phyloP scores from a whole-genome alignment of 2,329 filamentous ascomycete species.

The Cercospora nicotianae region DNA sequence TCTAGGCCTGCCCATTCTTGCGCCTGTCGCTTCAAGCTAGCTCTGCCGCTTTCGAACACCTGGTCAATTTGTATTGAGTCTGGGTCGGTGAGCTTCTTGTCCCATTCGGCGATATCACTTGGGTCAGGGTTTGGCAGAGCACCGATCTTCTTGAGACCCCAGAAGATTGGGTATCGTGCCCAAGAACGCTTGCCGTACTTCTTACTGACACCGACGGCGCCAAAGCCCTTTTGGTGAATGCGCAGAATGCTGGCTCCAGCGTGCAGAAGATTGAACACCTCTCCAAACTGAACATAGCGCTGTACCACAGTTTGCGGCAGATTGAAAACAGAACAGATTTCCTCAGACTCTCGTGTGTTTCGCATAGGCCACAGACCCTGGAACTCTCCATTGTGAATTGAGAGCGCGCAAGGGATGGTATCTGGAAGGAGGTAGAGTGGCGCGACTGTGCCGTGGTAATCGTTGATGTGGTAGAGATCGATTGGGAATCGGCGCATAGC shows the following conservation, averaged over 20 bases:
- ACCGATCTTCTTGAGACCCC: slow-evolving; percentile 63
- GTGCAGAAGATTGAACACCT: slow-evolving; percentile 68
- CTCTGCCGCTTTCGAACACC: slow-evolving; percentile 56
- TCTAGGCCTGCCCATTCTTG: slow-evolving; percentile 68
- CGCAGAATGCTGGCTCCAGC: slow-evolving; percentile 66
- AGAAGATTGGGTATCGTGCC: slow-evolving; percentile 68
- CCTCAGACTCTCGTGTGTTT: slow-evolving; percentile 59
- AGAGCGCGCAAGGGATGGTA: slow-evolving; percentile 62
- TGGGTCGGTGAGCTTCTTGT: slow-evolving; percentile 53
- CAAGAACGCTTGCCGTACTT: slow-evolving; percentile 68
- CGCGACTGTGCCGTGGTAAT: slow-evolving; percentile 64
- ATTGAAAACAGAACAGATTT: slow-evolving; percentile 67
- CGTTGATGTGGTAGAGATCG: slow-evolving; percentile 67
- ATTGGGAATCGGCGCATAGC: slow-evolving; percentile 62
- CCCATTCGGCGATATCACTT: slow-evolving; percentile 63
- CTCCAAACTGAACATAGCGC: slow-evolving; percentile 66
- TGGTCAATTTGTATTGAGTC: slow-evolving; percentile 55
- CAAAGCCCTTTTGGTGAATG: slow-evolving; percentile 66
- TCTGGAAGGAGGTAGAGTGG: slow-evolving; percentile 65
- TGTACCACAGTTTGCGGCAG: slow-evolving; percentile 57
- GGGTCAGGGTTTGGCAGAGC: slow-evolving; percentile 66
- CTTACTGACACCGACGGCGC: slow-evolving; percentile 66
- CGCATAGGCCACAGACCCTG: slow-evolving; percentile 69
- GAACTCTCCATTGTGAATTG: slow-evolving; percentile 69
- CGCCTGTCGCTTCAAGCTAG: slow-evolving; percentile 58